phyloP scores from a whole-genome alignment of 176 grass and related monocot species.

The Phragmites australis region DNA sequence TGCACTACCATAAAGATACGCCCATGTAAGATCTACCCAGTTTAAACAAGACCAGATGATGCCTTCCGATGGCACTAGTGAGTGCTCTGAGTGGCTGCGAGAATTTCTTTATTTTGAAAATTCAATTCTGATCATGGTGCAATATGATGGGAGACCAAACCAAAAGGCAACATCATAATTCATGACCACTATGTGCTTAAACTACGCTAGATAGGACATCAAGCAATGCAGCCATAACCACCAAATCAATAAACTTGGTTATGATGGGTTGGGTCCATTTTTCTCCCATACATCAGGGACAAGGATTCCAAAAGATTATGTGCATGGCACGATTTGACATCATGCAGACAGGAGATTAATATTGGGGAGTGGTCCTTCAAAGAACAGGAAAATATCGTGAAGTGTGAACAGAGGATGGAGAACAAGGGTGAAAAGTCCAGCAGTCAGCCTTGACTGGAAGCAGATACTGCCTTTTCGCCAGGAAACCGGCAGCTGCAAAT shows the following conservation, averaged over 20 bases:
- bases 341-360: slow-evolving; percentile 21
- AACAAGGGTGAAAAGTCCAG: slow-evolving; percentile 31
- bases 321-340: not conserved
- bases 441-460: slow-evolving; percentile 37
- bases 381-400: not conserved
- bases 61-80: slow-evolving; percentile 3
- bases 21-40: not conserved
- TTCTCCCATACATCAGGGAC: slow-evolving; percentile 15
- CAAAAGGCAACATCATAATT: slow-evolving; percentile 46
- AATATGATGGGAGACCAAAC: slow-evolving; percentile 32
- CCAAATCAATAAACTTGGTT: slow-evolving; percentile 36
- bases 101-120: not conserved
- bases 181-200: slow-evolving; percentile 43
- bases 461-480: slow-evolving; percentile 3
- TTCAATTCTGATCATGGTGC: slow-evolving; percentile 11
- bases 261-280: slow-evolving; percentile 7
- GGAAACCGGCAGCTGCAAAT: slow-evolving; percentile 6
- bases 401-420: slow-evolving; percentile 28
- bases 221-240: slow-evolving; percentile 43
- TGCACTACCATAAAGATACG: not conserved
- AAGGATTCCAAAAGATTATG: slow-evolving; percentile 8
- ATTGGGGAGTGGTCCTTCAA: not conserved
- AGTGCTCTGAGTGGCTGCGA: not conserved
- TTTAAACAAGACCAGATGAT: slow-evolving; percentile 2
- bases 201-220: slow-evolving; percentile 18